Percentiles rank a stretch among this genome's conserved stretches.
These are phyloP conservation scores for Fusarium sp. DNA, from an alignment of 2,329 filamentous ascomycete genomes.

Conservation along the genomic window DNA sequence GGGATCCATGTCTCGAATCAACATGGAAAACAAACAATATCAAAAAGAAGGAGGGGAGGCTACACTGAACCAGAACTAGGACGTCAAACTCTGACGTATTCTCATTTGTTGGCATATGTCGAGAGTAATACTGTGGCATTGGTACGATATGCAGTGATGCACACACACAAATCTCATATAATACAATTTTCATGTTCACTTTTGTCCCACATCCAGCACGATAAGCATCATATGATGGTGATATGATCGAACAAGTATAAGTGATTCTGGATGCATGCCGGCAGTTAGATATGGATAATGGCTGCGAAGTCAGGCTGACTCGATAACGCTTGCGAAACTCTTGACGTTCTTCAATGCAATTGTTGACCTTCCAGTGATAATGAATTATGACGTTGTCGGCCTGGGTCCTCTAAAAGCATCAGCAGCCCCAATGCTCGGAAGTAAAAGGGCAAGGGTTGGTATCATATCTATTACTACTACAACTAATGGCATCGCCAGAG, in stretches of 20 bases:
- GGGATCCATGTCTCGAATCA: constrained; percentile 11
- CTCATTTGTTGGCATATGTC: constrained; percentile 43
- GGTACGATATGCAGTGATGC: constrained; percentile 25
- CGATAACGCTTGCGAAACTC: not conserved
- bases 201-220: not conserved
- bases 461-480: constrained; percentile 48
- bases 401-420: not conserved
- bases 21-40: constrained; percentile 23
- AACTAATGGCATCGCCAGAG: constrained; percentile 42
- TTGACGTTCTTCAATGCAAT: not conserved
- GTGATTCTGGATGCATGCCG: not conserved
- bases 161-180: constrained; percentile 35
- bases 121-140: constrained; percentile 31
- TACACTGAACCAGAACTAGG: constrained; percentile 31
- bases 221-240: not conserved
- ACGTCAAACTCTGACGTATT: constrained; percentile 38
- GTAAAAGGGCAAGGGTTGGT: constrained; percentile 20
- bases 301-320: not conserved
- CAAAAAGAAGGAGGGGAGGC: constrained; percentile 31
- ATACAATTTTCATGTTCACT: constrained; percentile 41
- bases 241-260: not conserved
- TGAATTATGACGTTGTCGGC: not conserved
- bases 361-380: not conserved
- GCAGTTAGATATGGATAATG: not conserved
- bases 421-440: not conserved